Base-by-base conservation (phyloP, 2,329 filamentous ascomycete species). In the Fusarium ambrosium region DNA sequence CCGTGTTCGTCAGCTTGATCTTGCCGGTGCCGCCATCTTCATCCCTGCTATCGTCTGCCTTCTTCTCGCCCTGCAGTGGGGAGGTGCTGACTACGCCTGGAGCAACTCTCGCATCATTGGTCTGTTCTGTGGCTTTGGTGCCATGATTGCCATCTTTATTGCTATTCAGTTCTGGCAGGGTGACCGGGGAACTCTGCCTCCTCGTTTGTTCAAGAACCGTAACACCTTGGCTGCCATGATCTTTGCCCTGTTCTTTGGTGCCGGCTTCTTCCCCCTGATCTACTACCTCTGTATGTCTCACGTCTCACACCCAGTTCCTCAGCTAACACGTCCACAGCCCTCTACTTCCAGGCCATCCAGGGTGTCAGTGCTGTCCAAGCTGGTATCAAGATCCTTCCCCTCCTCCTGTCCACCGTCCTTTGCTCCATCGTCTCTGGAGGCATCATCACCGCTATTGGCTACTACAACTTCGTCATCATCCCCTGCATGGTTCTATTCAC, bases 1-100 rank as follows among this genome's bases (percentile, higher is more conserved):
- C 37, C 84, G 86, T 14, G 59, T 89, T 34, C 77, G 82, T 55
- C 83, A 86, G 70, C 82, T 90, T 55, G 89, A 91, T 75, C 79
- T 88, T 11, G 53, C 84, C 11, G 89, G 89, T 32, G 85, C 86
- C 2, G 79, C 79, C n/a, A 80, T 89, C 68, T 85, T 90, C 75
- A 83, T 89, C 32, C 87, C 89, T 1, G 84, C 86, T 41, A 84
- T 90, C 55, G 79, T 90, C 70, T 87, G 85, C 73, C 82, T 90
- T 14, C 81, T 91, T 10, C 83, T 91, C 5, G 89, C 88, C 9
- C 82, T 91, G 41, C 86, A 91, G 74, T 91, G 87, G 86, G 89
- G 89, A 16, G 89, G 89, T 10, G 82, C 85, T 43, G 79, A 85
- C 27, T 87, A 88, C 64, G 61, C 88, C 5, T 91, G 89, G 89